Evolutionary conservation across 306 rosid species (phyloP), one percentile per base, ranked within the genome.

Genomic region (Cercis canadensis): DNA sequence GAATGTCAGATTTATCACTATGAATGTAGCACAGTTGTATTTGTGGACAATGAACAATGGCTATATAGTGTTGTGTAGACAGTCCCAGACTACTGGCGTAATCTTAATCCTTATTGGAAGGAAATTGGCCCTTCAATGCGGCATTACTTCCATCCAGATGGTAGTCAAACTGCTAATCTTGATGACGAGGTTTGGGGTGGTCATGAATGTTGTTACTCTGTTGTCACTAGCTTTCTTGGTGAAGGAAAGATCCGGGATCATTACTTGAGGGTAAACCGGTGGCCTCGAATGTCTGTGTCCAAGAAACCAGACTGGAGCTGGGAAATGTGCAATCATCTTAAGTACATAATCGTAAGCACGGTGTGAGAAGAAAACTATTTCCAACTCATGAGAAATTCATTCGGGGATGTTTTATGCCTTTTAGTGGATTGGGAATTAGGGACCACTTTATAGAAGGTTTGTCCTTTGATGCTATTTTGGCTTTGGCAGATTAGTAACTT

Each of bases 231-330:
- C 46, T 12, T 43, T 19, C 32, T 71, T 8, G 80, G 72, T 6
- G 83, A 78, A 11, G 80, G 57, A 15, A 54, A 32, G 31, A 81
- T 81, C 45, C 81, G 89, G 69, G 78, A 81, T 43, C 89, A 85
- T 70, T 85, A 85, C 21, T 86, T 85, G 11, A 71, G 89, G 68
- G 81, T 85, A 72, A 85, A 85, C 76, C 66, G 80, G 71, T 75
- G 86, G 89, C 84, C 86, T 0, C 14, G 55, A 46, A 63, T 85
- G 84, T 62, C 45, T 0, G 89, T 85, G 21, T 72, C 67, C 3
- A 57, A 84, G 65, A 81, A 72, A 12, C 68, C 49, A 21, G 86
- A 85, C 24, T 81, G 89, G 86, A 81, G 89, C 80, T 85, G 89
- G 86, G 62, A 59, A 50, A 57, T 85, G 86, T 81, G 80, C 57